Conservation (phyloP, 345 rosid species). For the Populus davidiana region DNA sequence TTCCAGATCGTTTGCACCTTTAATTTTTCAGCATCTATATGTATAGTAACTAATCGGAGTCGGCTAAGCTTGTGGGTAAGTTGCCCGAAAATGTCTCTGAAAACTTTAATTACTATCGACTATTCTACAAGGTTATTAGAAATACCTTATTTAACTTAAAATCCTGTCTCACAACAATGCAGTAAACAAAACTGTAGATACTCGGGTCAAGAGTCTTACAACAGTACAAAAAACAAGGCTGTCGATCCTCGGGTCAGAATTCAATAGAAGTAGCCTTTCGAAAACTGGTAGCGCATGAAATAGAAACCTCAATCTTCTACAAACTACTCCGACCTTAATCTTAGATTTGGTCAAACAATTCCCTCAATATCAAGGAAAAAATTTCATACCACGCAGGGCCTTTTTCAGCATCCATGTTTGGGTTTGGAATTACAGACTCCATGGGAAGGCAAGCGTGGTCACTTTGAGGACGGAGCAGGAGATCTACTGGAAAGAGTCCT, state of each 20-base stretch:
- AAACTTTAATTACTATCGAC: no score
- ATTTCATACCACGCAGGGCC: not conserved
- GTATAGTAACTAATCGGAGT: no score
- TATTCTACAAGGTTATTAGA: not conserved
- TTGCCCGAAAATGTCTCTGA: no score
- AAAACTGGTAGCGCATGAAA: not conserved
- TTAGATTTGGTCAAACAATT: not conserved
- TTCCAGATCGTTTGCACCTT: not conserved
- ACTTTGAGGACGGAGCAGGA: conserved; percentile 3
- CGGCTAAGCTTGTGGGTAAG: no score
- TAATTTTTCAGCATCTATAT: no score
- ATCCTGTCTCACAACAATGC: not conserved
- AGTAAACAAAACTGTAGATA: not conserved
- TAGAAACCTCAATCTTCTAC: not conserved
- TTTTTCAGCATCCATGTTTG: not conserved
- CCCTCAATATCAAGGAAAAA: not conserved
- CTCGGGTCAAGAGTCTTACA: not conserved
- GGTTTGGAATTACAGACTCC: not conserved
- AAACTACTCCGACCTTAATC: not conserved
- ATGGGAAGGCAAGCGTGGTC: not conserved
- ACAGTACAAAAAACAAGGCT: not conserved
- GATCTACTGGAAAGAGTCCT: conserved; percentile 40
- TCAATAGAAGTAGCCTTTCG: not conserved
- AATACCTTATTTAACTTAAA: not conserved
- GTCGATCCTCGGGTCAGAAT: not conserved